Base-by-base conservation (phyloP, 257 asterid genomes). In the Eucommia ulmoides region DNA sequence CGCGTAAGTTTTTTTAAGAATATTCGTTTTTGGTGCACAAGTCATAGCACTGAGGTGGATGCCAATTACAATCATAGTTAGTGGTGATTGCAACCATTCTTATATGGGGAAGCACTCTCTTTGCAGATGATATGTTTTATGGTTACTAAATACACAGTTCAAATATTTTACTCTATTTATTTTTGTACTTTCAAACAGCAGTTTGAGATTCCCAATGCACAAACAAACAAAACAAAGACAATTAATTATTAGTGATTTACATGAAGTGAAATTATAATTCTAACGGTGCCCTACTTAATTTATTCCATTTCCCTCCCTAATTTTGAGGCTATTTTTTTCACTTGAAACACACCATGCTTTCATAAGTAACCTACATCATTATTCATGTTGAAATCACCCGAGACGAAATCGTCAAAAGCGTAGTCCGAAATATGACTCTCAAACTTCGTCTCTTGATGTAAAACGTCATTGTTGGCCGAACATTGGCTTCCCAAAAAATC, bases 21-120 rank as follows among this genome's bases (percentile, higher is more conserved):
- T n/a, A n/a, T n/a, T n/a, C n/a, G 5, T 9, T 22, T 12, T 26
- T 10, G 21, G 1, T 12, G 1, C 23, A 23, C 67, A 81, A 86
- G 58, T 63, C 9, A 65, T 75, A 22, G 79, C 93, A 41, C 54
- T 70, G 64, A 75, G 75, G 68, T 75, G 93, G 87, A 78, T 70
- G 42, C 93, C 87, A 15, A 25, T 66, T 9, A 70, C 73, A 8
- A 35, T 75, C 17, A 45, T 70, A 35, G 19, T 74, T 33, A n/a
- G n/a, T n/a, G n/a, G 60, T 67, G n/a, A 75, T 73, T 35, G 63
- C 73, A 44, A 55, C 70, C 23, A 24, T 71, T 50, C 75, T 81
- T 20, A 1, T 68, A 48, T 75, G 80, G 77, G 38, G 59, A 23
- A 49, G 72, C 59, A 50, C 65, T 20, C 23, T 60, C 42, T 33